Conservation (phyloP, 176 grass and related monocot genomes). For the Avena insularis region DNA sequence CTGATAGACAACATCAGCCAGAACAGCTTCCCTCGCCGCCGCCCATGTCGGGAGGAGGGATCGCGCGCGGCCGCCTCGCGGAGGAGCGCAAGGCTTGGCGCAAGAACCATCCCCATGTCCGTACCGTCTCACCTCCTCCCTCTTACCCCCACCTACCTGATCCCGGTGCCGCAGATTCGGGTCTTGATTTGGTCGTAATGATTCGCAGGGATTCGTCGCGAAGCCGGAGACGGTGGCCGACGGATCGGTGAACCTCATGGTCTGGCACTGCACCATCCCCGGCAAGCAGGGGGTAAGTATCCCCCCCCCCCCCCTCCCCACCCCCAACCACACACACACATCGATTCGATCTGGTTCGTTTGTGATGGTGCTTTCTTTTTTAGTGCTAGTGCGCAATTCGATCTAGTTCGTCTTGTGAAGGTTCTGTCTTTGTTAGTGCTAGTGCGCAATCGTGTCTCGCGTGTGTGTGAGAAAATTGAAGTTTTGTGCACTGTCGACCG, state of each 20-base stretch:
- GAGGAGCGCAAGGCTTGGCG: conserved; percentile 86
- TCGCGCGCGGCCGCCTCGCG: conserved; percentile 67
- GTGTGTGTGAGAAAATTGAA: neutral
- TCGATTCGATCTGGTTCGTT: conserved; percentile 5
- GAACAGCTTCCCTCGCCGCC: conserved; percentile 11
- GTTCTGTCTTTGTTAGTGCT: neutral
- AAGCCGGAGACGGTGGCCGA: conserved; percentile 60
- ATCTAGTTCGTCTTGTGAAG: conserved; percentile 1
- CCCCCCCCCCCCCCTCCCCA: neutral
- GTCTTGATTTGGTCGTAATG: conserved; percentile 25
- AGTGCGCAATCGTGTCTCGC: neutral
- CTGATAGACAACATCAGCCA: conserved; percentile 15
- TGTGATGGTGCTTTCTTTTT: too few relatives aligned
- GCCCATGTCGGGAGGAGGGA: conserved; percentile 68
- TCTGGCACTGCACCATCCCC: conserved; percentile 70
- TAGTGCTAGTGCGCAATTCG: neutral
- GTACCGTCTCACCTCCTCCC: neutral
- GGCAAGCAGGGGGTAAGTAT: conserved; percentile 67
- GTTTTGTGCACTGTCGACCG: neutral
- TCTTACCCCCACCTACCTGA: too few relatives aligned
- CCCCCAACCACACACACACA: too few relatives aligned
- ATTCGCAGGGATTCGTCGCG: conserved; percentile 63
- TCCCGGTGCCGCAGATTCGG: conserved; percentile 14
- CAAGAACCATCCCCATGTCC: conserved; percentile 71
- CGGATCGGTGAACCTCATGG: conserved; percentile 71